A percentile compares a stretch with the other conserved stretches of the same genome.
phyloP scores from a whole-genome alignment of 331 rosid species.

The Malus hybrid region DNA sequence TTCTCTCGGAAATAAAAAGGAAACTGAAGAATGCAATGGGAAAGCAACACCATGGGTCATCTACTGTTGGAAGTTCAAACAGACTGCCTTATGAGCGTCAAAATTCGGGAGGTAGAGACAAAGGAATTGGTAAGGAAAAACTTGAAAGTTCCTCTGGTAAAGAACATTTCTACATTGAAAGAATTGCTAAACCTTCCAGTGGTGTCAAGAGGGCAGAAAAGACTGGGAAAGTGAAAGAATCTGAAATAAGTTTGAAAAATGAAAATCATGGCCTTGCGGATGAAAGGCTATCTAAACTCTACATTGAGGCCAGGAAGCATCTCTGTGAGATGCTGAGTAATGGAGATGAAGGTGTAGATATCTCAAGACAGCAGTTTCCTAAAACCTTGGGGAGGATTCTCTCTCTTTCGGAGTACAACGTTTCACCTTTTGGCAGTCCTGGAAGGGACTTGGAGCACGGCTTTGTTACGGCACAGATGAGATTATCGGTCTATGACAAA shows the following conservation, averaged over 20 bases:
- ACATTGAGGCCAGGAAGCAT: slow-evolving; percentile 81
- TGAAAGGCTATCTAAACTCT: slow-evolving; percentile 52
- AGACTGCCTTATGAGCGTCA: slow-evolving; percentile 18
- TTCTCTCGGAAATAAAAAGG: slow-evolving; percentile 71
- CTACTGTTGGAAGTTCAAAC: slow-evolving; percentile 24
- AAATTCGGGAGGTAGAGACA: slow-evolving; percentile 23
- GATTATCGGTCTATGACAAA: slow-evolving; percentile 36
- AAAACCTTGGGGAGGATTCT: slow-evolving; percentile 85
- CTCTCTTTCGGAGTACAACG: slow-evolving; percentile 73
- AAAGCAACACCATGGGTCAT: slow-evolving; percentile 56
- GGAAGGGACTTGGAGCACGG: slow-evolving; percentile 60
- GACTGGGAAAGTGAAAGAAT: slow-evolving; percentile 41
- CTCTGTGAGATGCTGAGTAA: slow-evolving; percentile 56
- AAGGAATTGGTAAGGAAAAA: slow-evolving; percentile 40
- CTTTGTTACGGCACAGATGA: slow-evolving; percentile 50
- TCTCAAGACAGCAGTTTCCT: slow-evolving; percentile 46
- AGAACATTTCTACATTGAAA: slow-evolving; percentile 74
- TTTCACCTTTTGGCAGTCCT: slow-evolving; percentile 78
- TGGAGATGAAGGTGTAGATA: slow-evolving; percentile 54
- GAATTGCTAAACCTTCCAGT: slow-evolving; percentile 51
- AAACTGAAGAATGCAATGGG: slow-evolving; percentile 82
- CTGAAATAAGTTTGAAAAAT: slow-evolving; percentile 29
- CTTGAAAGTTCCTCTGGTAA: slow-evolving; percentile 64
- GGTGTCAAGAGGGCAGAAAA: slow-evolving; percentile 44
- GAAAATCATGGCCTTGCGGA: slow-evolving; percentile 36